These are phyloP conservation scores for Pichia heedii DNA, from an alignment of 805 yeast species.

Conservation along the genomic window DNA sequence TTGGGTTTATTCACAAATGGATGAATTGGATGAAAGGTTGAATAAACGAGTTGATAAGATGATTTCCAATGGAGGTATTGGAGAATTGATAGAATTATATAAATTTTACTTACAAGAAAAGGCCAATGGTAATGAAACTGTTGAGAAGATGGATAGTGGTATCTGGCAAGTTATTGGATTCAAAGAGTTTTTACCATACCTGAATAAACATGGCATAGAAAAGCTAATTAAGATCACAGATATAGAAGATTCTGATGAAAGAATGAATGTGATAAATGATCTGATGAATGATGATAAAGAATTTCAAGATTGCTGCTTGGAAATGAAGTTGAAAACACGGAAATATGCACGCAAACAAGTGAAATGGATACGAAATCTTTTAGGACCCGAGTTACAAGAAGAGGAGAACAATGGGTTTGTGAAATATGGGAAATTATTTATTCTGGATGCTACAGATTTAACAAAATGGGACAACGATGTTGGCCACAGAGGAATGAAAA, in stretches of 20 bases:
- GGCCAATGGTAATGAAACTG: constrained; percentile 24
- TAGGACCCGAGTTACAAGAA: constrained; percentile 49
- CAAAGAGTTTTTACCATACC: constrained; percentile 70
- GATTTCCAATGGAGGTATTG: constrained; percentile 60
- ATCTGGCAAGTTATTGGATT: constrained; percentile 94
- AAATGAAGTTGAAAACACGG: constrained; percentile 78
- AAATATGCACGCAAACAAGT: constrained; percentile 83
- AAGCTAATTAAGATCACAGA: neutral
- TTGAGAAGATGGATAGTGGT: constrained; percentile 51
- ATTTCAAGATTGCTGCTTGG: constrained; percentile 44
- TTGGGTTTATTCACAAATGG: constrained; percentile 73
- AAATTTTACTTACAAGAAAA: constrained; percentile 30
- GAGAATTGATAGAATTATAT: constrained; percentile 59
- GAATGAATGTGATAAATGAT: neutral
- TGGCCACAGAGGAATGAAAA: constrained; percentile 40
- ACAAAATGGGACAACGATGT: constrained; percentile 52
- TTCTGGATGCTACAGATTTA: constrained; percentile 74
- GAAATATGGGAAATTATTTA: constrained; percentile 55
- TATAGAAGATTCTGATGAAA: neutral
- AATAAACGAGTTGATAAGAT: constrained; percentile 78
- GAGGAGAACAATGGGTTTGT: constrained; percentile 37
- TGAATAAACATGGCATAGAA: constrained; percentile 16
- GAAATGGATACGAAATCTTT: constrained; percentile 76
- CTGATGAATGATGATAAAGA: constrained; percentile 9
- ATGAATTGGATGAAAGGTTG: constrained; percentile 48